Conservation (phyloP, 2,329 filamentous ascomycete species). For the Fusarium sp. region DNA sequence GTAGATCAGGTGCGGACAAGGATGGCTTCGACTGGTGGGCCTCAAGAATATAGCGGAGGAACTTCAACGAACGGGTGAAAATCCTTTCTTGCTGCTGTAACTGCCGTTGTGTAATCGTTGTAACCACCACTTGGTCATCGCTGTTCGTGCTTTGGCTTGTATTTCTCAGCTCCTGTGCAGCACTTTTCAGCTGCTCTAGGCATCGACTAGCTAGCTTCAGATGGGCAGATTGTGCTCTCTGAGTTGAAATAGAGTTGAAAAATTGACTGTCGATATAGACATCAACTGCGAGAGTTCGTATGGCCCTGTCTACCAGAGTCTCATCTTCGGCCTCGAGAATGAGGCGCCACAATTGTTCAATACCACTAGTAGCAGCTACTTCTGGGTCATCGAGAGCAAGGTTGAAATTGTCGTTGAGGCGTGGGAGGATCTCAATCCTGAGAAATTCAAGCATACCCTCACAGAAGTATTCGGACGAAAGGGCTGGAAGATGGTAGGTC, state of each 20-base stretch:
- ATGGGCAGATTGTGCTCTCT: slow-evolving; percentile 68
- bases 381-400: slow-evolving; percentile 62
- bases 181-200: slow-evolving; percentile 72
- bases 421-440: slow-evolving; percentile 58
- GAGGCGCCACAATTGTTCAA: slow-evolving; percentile 85
- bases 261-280: slow-evolving; percentile 72
- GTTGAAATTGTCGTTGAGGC: slow-evolving; percentile 55
- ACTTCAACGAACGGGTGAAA: slow-evolving; percentile 74
- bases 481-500: slow-evolving; percentile 62
- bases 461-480: slow-evolving; percentile 68
- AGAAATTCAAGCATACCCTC: slow-evolving; percentile 71
- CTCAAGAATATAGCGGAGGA: slow-evolving; percentile 73
- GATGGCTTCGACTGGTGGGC: slow-evolving; percentile 70
- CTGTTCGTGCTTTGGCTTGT: slow-evolving; percentile 55
- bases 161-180: slow-evolving; percentile 63
- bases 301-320: slow-evolving; percentile 74
- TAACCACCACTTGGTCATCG: slow-evolving; percentile 63
- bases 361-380: slow-evolving; percentile 61
- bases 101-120: slow-evolving; percentile 59
- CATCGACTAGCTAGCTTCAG: slow-evolving; percentile 78
- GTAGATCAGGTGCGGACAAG: slow-evolving; percentile 66
- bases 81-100: slow-evolving; percentile 61
- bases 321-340: slow-evolving; percentile 73
- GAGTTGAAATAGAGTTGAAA: slow-evolving; percentile 60
- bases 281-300: slow-evolving; percentile 72